These are phyloP conservation scores for Sarocladium oryzae DNA, from an alignment of 2,329 filamentous ascomycete species.

Conservation along the genomic window DNA sequence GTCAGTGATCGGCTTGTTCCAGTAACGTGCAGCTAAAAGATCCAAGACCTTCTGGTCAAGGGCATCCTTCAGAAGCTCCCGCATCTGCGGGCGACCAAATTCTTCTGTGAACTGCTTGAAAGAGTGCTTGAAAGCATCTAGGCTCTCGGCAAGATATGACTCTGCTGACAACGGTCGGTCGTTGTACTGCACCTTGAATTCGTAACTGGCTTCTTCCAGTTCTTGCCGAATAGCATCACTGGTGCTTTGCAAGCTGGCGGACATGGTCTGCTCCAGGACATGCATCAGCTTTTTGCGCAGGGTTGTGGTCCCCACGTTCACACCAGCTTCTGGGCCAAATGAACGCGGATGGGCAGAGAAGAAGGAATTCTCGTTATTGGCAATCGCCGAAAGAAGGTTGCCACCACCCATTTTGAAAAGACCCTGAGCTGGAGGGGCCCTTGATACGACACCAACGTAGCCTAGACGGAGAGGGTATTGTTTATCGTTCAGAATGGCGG, in stretches of 20 bases:
- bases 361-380: conserved; percentile 80
- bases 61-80: conserved; percentile 82
- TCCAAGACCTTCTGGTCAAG: conserved; percentile 94
- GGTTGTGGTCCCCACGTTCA: conserved; percentile 76
- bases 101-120: conserved; percentile 90
- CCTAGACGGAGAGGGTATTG: conserved; percentile 94
- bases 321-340: conserved; percentile 66
- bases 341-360: conserved; percentile 79
- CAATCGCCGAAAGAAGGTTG: conserved; percentile 74
- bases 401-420: conserved; percentile 76
- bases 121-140: conserved; percentile 95
- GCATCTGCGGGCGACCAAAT: conserved; percentile 85
- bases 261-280: conserved; percentile 96
- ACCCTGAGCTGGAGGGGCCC: conserved; percentile 61
- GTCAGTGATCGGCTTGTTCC: conserved; percentile 92
- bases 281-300: conserved; percentile 95
- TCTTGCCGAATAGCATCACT: conserved; percentile 91
- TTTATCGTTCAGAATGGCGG: conserved; percentile 72
- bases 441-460: conserved; percentile 91
- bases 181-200: conserved; percentile 99
- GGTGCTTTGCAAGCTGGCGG: conserved; percentile 79
- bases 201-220: conserved; percentile 92
- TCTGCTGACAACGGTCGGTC: conserved; percentile 91
- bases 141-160: conserved; percentile 89
- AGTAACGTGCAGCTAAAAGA: conserved; percentile 86